Percentiles rank a stretch among this genome's conserved stretches.
phyloP scores from a whole-genome alignment of 2,329 filamentous ascomycete genomes.

The Fusarium liriodendri region DNA sequence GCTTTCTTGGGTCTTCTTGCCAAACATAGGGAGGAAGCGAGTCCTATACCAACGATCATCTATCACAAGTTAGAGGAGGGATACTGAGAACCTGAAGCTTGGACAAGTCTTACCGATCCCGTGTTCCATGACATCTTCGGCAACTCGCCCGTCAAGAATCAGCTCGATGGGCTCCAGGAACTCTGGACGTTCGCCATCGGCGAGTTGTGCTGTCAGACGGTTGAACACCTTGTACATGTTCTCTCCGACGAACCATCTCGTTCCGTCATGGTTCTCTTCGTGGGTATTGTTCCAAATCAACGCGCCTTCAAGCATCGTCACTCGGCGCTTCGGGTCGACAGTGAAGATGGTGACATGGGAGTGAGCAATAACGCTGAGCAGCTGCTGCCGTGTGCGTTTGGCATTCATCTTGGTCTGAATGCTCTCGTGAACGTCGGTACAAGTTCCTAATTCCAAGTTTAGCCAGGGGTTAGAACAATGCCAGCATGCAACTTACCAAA shows the following conservation, averaged over 20 bases:
- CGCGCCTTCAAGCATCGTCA: slow-evolving; percentile 78
- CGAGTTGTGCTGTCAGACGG: slow-evolving; percentile 56
- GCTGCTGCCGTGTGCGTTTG: slow-evolving; percentile 74
- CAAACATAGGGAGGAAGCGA: slow-evolving; percentile 74
- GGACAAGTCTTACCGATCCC: slow-evolving; percentile 57
- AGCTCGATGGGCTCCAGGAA: slow-evolving; percentile 71
- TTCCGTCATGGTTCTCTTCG: slow-evolving; percentile 53
- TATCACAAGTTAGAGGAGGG: slow-evolving; percentile 40
- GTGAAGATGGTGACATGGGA: slow-evolving; percentile 82
- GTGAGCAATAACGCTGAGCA: slow-evolving; percentile 79
- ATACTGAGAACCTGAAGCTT: neutral
- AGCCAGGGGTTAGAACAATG: neutral
- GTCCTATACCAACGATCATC: slow-evolving; percentile 77
- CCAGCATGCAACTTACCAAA: slow-evolving; percentile 63
- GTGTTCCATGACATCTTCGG: slow-evolving; percentile 74
- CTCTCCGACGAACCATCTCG: slow-evolving; percentile 66
- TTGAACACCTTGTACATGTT: slow-evolving; percentile 75
- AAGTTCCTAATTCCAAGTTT: slow-evolving; percentile 61
- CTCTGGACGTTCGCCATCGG: slow-evolving; percentile 56
- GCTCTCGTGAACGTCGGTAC: slow-evolving; percentile 81
- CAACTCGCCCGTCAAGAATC: slow-evolving; percentile 70
- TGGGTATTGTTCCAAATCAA: slow-evolving; percentile 64
- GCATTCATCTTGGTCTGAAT: slow-evolving; percentile 76
- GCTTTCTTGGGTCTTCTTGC: slow-evolving; percentile 64
- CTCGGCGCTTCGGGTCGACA: slow-evolving; percentile 68